phyloP scores from a whole-genome alignment of 345 rosid genomes.

The Chamaenerion angustifolium region DNA sequence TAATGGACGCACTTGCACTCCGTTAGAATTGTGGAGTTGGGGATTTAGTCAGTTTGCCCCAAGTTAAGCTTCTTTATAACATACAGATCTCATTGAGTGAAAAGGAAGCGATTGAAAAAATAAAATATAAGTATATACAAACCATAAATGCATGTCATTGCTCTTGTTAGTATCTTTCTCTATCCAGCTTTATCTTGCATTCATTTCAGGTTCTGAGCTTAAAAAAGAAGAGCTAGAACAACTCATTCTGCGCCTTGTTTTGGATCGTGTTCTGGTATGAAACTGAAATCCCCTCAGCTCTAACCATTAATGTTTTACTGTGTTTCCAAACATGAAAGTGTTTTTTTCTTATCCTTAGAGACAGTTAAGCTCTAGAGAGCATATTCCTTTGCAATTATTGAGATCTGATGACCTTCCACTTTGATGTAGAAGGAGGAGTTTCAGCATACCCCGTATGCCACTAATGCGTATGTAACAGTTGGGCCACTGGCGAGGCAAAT shows the following conservation, averaged over 20 bases:
- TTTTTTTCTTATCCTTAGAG: neutral
- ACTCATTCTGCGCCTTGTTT: constrained; percentile 51
- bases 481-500: constrained; percentile 73
- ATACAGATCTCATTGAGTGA: too few relatives aligned
- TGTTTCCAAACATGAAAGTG: neutral
- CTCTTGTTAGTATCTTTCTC: neutral
- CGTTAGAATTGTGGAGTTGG: too few relatives aligned
- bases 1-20: too few relatives aligned
- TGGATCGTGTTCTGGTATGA: constrained; percentile 64
- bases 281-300: constrained; percentile 4
- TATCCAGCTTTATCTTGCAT: neutral
- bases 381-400: neutral
- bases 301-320: neutral
- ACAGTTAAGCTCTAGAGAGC: neutral
- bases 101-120: too few relatives aligned
- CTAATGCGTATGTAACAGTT: constrained; percentile 72
- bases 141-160: too few relatives aligned
- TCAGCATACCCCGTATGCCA: constrained; percentile 87
- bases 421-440: constrained; percentile 73
- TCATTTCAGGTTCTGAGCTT: constrained; percentile 38
- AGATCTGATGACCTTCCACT: constrained; percentile 1
- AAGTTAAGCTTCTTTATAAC: too few relatives aligned
- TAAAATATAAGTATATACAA: too few relatives aligned
- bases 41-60: too few relatives aligned
- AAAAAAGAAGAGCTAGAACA: constrained; percentile 71